phyloP scores from a whole-genome alignment of 768 basidiomycete genomes.

The Calocybe indica region DNA sequence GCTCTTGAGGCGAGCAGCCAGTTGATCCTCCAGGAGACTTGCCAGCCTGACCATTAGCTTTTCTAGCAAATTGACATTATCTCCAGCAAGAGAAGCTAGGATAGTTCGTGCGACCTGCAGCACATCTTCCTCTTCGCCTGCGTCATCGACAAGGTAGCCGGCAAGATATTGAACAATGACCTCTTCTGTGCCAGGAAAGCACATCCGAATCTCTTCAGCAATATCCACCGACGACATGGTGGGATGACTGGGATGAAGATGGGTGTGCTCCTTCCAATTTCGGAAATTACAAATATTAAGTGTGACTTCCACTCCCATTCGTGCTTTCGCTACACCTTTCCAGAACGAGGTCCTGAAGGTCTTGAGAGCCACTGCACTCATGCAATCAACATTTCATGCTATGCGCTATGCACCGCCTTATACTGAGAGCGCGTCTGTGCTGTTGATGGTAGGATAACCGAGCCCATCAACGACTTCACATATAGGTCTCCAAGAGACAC shows the following conservation, averaged over 20 bases:
- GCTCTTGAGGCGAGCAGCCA: constrained; percentile 51
- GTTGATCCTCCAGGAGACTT: constrained; percentile 58
- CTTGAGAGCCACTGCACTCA: no score
- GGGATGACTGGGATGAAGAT: background rate
- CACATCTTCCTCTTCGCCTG: constrained; percentile 83
- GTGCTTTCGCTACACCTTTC: no score
- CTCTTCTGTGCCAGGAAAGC: constrained; percentile 76
- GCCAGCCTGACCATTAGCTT: constrained; percentile 62
- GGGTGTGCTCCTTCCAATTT: no score
- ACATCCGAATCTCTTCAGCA: constrained; percentile 68
- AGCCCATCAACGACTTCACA: background rate
- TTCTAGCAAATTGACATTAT: constrained; percentile 50
- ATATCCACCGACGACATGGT: constrained; percentile 69
- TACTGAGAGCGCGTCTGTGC: no score
- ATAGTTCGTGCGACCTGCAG: constrained; percentile 71
- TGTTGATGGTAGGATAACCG: no score
- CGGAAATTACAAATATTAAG: no score
- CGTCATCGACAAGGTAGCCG: constrained; percentile 87
- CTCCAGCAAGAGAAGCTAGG: constrained; percentile 71
- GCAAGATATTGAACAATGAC: constrained; percentile 81
- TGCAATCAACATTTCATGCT: no score
- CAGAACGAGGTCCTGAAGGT: no score
- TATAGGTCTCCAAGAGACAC: background rate
- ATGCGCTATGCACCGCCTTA: no score
- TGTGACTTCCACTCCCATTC: no score